Percentiles rank a stretch among this genome's conserved stretches.
Evolutionary conservation across 192 early-diverging fungal species (phyloP).

Genomic region (Lobosporangium transversale): DNA sequence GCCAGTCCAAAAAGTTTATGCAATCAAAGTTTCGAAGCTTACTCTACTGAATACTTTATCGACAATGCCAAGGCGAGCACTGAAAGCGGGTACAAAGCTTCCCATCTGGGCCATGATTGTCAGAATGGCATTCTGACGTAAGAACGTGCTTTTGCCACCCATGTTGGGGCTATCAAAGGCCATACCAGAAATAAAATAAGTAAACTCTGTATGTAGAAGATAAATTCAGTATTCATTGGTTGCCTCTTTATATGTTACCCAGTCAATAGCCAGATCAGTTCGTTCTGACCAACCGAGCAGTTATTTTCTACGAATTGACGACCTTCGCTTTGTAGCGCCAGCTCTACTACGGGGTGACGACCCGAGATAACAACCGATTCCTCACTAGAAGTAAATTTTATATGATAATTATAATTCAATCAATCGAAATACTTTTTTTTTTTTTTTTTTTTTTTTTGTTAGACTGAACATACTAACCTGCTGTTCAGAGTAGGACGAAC

Average conservation of each 20-base stretch:
- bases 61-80: conserved; percentile 56
- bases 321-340: conserved; percentile 56
- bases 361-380: conserved; percentile 52
- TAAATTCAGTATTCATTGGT: background rate
- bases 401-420: too few species aligned
- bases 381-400: conserved; percentile 12
- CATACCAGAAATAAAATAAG: background rate
- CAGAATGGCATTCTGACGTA: conserved; percentile 64
- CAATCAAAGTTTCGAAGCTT: conserved; percentile 2
- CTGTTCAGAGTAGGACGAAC: conserved; percentile 61
- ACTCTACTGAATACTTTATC: conserved; percentile 64
- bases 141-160: conserved; percentile 65
- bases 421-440: too few species aligned
- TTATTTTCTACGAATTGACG: conserved; percentile 66
- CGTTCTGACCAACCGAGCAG: conserved; percentile 59
- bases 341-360: conserved; percentile 71
- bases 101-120: conserved; percentile 63
- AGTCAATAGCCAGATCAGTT: conserved; percentile 53
- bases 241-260: conserved; percentile 39
- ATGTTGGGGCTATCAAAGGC: conserved; percentile 57
- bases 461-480: conserved; percentile 22
- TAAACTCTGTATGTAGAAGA: background rate
- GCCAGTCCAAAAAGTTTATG: background rate
- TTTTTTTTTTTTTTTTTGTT: too few species aligned
- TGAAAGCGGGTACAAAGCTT: conserved; percentile 60